These are phyloP conservation scores for Dendrobium chrysotoxum DNA, from an alignment of 106 monocot species.

Conservation along the genomic window DNA sequence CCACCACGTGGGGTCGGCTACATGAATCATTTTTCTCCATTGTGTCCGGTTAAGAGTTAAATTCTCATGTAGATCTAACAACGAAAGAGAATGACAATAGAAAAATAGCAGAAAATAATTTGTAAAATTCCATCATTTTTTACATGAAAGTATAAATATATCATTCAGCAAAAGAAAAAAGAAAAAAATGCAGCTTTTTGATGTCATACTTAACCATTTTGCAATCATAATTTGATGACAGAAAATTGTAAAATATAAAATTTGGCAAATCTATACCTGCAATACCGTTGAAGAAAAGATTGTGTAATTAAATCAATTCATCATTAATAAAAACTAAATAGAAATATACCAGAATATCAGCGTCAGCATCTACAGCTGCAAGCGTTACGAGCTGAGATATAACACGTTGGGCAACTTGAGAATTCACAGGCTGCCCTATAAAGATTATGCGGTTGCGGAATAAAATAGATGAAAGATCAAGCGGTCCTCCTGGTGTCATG, in stretches of 20 bases:
- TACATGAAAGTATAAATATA: neutral
- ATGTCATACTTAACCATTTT: neutral
- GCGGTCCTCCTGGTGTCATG: constrained; percentile 75
- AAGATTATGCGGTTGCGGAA: constrained; percentile 96
- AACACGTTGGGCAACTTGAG: constrained; percentile 90
- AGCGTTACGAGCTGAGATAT: constrained; percentile 95
- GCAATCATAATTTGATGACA: neutral
- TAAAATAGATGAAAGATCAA: constrained; percentile 79
- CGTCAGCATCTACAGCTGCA: constrained; percentile 78
- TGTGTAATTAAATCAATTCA: neutral
- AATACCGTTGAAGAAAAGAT: neutral
- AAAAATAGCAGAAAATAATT: neutral
- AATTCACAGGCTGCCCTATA: constrained; percentile 78
- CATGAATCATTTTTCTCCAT: no score
- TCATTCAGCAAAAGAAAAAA: neutral
- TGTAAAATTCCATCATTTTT: neutral
- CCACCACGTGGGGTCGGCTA: no score
- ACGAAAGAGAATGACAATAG: neutral
- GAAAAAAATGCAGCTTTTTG: neutral
- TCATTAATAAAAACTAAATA: neutral
- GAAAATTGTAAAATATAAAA: neutral
- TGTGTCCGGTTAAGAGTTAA: no score
- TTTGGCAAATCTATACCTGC: neutral
- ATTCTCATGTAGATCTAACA: neutral
- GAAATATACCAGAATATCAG: constrained; percentile 70